Evolutionary conservation across 345 rosid species (phyloP), one percentile per base, ranked within the genome.

Genomic region (Gossypium mustelinum): DNA sequence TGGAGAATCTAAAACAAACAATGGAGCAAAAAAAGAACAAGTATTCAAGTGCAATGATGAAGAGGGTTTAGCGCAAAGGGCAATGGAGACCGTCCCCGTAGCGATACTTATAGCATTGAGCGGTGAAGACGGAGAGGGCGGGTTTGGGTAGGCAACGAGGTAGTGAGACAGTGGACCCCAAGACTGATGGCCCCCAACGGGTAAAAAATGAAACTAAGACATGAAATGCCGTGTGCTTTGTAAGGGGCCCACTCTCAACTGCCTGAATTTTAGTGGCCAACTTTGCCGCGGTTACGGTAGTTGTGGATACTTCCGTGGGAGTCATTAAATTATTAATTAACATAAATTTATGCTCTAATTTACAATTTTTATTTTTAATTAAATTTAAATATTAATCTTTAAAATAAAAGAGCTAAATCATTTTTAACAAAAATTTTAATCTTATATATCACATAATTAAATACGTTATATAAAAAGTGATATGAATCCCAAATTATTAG

Each of bases 171-270:
- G 60, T 34, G 75, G 41, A 55, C 55, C 13, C 63, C 64, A 1
- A 10, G 6, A 51, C 47, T 9, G 73, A 63, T 29, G 52, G 74
- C 66, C 62, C n/a, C 57, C 57, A 9, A 8, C 10, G 8, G n/a
- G 13, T 11, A 22, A 67, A 20, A 45, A 4, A 34, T 34, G 39
- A 5, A 56, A 58, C 8, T 16, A 29, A 18, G 44, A 11, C 20
- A 47, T 71, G 11, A 68, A 79, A 66, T 80, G 77, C 80, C 67
- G 75, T 66, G 64, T 51, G 61, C 73, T 29, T 0, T 22, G 57
- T 58, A 58, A 4, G 60, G 77, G 75, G 45, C n/a, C 82, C 76
- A 68, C 52, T 20, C 2, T 48, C 67, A 43, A 73, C 66, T 12
- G 52, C 57, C 56, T 18, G 11, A 63, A 8, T 14, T 13, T 59